These are phyloP conservation scores for Zasmidium cellare DNA, from an alignment of 2,329 filamentous ascomycete genomes.

Conservation along the genomic window DNA sequence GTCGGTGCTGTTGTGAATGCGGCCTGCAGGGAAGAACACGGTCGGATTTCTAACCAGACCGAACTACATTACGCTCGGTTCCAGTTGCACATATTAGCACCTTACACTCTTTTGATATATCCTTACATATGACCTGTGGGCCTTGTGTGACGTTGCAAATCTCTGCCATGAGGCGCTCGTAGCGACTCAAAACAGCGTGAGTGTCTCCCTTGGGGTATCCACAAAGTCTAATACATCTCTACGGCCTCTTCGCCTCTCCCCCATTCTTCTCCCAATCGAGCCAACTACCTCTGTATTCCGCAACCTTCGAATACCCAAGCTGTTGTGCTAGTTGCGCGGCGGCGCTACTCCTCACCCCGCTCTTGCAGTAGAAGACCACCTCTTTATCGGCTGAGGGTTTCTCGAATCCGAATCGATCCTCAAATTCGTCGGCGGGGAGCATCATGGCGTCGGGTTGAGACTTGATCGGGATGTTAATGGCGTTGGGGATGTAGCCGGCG, in stretches of 20 bases:
- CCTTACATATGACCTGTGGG: no score
- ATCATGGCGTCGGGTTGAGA: constrained; percentile 78
- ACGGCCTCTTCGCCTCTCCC: constrained; percentile 53
- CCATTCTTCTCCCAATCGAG: constrained; percentile 77
- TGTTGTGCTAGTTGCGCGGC: constrained; percentile 75
- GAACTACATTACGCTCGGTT: no score
- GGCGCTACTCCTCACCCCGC: constrained; percentile 77
- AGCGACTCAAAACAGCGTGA: no score
- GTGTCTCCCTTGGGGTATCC: no score
- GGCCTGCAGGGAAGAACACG: no score
- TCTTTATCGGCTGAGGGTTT: constrained; percentile 59
- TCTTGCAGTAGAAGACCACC: constrained; percentile 89
- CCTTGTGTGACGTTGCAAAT: no score
- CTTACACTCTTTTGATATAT: no score
- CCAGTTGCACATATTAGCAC: no score
- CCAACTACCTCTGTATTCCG: constrained; percentile 76
- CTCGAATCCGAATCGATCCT: constrained; percentile 75
- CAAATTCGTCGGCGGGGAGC: constrained; percentile 74
- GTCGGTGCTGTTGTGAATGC: no score
- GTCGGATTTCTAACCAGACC: no score
- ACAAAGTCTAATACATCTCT: no score
- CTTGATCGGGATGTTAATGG: constrained; percentile 78
- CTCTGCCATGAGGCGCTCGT: no score
- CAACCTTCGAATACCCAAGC: constrained; percentile 71
- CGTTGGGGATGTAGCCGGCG: constrained; percentile 72